phyloP scores from a whole-genome alignment of 768 basidiomycete species.

The Harrya chromipes region DNA sequence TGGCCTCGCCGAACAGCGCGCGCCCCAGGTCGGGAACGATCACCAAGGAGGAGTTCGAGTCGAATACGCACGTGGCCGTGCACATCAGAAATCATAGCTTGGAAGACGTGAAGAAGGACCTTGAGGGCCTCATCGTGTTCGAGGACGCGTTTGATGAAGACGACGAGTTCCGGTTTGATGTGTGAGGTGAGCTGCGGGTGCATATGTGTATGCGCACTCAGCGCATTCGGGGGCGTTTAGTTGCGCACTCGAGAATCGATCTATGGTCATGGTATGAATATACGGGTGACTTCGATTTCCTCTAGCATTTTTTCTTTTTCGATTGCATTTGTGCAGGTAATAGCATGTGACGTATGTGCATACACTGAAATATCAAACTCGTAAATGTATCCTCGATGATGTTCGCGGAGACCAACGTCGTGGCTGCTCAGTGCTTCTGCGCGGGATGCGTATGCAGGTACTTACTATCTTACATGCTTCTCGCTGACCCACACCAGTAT shows the following conservation, averaged over 20 bases:
- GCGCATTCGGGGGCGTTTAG: background rate
- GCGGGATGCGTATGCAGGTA: too few species aligned
- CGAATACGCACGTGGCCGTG: conserved; percentile 18
- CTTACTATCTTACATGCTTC: too few species aligned
- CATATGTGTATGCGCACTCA: too few species aligned
- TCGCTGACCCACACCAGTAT: too few species aligned
- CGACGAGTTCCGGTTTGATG: conserved; percentile 30
- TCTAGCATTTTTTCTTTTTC: conserved; percentile 3
- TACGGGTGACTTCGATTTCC: conserved; percentile 1
- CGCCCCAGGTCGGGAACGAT: conserved; percentile 27
- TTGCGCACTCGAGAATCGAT: conserved; percentile 1
- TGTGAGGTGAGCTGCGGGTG: conserved; percentile 9
- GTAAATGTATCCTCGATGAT: background rate
- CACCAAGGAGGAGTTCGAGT: conserved; percentile 21
- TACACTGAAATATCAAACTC: background rate
- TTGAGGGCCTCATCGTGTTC: conserved; percentile 30
- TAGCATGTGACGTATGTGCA: conserved; percentile 4
- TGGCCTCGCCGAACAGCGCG: background rate
- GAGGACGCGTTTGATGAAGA: conserved; percentile 25
- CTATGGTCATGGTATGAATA: conserved; percentile 16
- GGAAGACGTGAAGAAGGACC: conserved; percentile 30
- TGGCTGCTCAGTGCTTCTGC: too few species aligned
- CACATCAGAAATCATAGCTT: conserved; percentile 22
- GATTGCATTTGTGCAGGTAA: conserved; percentile 13
- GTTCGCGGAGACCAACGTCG: too few species aligned